Evolutionary conservation across 352 stramenopile genomes (phyloP).

Genomic region (Phytophthora pisi): DNA sequence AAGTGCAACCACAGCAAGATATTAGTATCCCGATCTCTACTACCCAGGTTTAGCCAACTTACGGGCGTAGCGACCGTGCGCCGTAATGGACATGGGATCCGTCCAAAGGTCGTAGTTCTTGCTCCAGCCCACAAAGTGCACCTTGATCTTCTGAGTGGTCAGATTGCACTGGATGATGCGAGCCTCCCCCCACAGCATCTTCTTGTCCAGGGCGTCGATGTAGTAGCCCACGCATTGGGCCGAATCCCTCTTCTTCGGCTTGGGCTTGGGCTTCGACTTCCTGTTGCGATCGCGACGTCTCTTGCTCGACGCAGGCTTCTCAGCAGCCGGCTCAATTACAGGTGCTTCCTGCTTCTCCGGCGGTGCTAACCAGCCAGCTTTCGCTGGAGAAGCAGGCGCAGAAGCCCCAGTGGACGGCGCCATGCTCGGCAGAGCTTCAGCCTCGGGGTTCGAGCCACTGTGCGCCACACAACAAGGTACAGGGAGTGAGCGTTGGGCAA

Average conservation of each 20-base stretch:
- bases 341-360: conserved; percentile 8
- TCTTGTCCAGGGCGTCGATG: conserved; percentile 75
- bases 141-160: conserved; percentile 63
- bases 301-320: conserved; percentile 15
- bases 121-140: conserved; percentile 76
- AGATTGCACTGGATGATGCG: conserved; percentile 73
- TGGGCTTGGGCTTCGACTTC: conserved; percentile 32
- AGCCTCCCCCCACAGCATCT: conserved; percentile 74
- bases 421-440: conserved; percentile 19
- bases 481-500: conserved; percentile 1
- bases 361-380: conserved; percentile 9
- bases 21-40: conserved; percentile 1
- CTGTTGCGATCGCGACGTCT: conserved; percentile 36
- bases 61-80: conserved; percentile 61
- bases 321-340: neutral
- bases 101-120: conserved; percentile 79
- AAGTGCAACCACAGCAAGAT: conserved; percentile 1
- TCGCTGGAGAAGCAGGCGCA: conserved; percentile 9
- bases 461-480: conserved; percentile 2
- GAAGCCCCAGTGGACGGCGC: conserved; percentile 15
- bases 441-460: conserved; percentile 26
- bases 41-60: conserved; percentile 19
- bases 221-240: conserved; percentile 62
- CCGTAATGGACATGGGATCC: conserved; percentile 65
- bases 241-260: conserved; percentile 40